Conservation (phyloP, 2,329 filamentous ascomycete genomes). For the Sporothrix pallida region DNA sequence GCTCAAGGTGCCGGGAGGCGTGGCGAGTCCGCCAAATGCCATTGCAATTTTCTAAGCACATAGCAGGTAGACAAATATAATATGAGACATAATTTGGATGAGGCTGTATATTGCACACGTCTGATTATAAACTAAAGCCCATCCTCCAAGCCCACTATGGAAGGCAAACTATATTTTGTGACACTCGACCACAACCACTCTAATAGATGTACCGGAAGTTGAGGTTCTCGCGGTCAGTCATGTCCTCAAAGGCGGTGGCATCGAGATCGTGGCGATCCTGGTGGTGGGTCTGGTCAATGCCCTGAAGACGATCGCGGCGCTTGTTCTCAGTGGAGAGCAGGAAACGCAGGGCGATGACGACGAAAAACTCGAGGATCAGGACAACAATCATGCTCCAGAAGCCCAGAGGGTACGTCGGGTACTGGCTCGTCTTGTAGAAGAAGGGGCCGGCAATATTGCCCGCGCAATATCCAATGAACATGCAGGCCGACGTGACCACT, state of each 20-base stretch:
- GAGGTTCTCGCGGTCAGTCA: constrained; percentile 53
- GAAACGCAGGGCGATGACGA: constrained; percentile 50
- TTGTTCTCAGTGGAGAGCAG: constrained; percentile 51
- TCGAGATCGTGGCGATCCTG: constrained; percentile 43
- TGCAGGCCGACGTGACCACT: constrained; percentile 45
- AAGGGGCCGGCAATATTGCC: constrained; percentile 68
- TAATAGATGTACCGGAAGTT: constrained; percentile 52
- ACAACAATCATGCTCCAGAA: constrained; percentile 52
- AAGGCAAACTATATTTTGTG: too few relatives aligned
- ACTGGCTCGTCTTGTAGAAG: constrained; percentile 63
- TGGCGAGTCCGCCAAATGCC: constrained; percentile 49
- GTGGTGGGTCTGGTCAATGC: constrained; percentile 37
- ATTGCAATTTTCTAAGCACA: constrained; percentile 48
- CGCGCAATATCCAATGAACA: constrained; percentile 42
- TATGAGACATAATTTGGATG: neutral
- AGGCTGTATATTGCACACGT: neutral
- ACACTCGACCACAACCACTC: too few relatives aligned
- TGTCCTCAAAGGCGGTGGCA: constrained; percentile 49
- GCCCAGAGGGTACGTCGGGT: constrained; percentile 48
- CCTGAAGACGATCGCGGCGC: constrained; percentile 43
- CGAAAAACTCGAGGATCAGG: constrained; percentile 48
- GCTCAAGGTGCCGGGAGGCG: constrained; percentile 46
- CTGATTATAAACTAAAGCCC: neutral
- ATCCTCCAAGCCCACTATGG: too few relatives aligned
- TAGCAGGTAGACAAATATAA: neutral